Evolutionary conservation across 148 eudicot species (phyloP).

Genomic region (Rhododendron mucronatum): DNA sequence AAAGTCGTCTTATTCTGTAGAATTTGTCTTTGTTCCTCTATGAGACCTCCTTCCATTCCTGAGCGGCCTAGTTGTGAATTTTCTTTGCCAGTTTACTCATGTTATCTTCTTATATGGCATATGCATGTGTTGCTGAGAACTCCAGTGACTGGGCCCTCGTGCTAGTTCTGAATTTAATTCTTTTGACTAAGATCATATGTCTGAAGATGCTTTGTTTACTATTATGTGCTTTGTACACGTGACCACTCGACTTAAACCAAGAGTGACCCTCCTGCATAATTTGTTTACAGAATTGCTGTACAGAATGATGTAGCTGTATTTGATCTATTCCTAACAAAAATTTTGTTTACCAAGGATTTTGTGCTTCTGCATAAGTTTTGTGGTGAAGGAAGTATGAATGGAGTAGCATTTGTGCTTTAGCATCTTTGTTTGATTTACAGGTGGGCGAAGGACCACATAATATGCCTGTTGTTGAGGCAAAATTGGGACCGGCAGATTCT

Average conservation of each 20-base stretch:
- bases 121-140: background rate
- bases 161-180: background rate
- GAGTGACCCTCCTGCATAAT: background rate
- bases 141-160: background rate
- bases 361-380: background rate
- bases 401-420: background rate
- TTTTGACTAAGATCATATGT: background rate
- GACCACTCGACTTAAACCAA: background rate
- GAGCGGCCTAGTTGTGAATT: background rate
- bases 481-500: constrained; percentile 13
- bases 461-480: constrained; percentile 18
- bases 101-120: background rate
- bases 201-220: background rate
- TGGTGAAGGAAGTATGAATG: background rate
- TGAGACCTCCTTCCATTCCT: background rate
- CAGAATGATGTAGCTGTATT: background rate
- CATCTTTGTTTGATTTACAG: constrained; percentile 24
- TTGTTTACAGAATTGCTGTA: background rate
- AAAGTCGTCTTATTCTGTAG: background rate
- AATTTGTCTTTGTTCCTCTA: background rate
- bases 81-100: background rate
- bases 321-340: background rate
- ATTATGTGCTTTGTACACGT: background rate
- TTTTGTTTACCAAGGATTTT: background rate
- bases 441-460: constrained; percentile 16